phyloP scores from a whole-genome alignment of 495 filamentous ascomycete genomes.

The Daldinia vernicosa region DNA sequence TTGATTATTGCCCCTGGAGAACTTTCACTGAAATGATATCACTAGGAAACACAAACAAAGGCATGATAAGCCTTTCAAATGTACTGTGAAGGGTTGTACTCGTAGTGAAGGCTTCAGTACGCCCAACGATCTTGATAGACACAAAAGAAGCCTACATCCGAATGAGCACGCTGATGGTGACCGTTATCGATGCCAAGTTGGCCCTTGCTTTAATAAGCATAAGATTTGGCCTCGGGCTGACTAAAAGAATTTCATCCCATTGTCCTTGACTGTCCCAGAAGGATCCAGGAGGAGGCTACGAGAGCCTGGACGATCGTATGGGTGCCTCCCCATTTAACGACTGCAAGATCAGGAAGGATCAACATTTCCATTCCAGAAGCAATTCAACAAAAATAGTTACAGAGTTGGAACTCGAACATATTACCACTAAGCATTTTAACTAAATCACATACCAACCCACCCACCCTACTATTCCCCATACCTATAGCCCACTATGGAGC shows the following conservation, averaged over 20 bases:
- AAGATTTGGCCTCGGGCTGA: constrained; percentile 91
- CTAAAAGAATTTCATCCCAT: too few relatives aligned
- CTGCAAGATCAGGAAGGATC: background rate
- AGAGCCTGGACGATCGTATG: background rate
- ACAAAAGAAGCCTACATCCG: constrained; percentile 74
- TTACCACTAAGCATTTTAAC: too few relatives aligned
- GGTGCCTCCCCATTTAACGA: background rate
- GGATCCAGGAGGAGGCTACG: too few relatives aligned
- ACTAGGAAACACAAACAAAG: constrained; percentile 82
- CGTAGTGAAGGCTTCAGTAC: constrained; percentile 78
- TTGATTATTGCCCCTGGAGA: background rate
- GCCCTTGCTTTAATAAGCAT: constrained; percentile 68
- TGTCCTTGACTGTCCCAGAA: too few relatives aligned
- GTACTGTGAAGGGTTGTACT: constrained; percentile 66
- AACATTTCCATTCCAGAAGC: background rate
- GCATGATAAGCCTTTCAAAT: constrained; percentile 78
- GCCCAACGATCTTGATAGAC: constrained; percentile 79
- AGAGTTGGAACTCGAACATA: too few relatives aligned
- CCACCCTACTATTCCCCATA: too few relatives aligned
- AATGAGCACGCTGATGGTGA: constrained; percentile 58
- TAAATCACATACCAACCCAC: too few relatives aligned
- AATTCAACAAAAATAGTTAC: too few relatives aligned
- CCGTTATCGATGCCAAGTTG: constrained; percentile 73
- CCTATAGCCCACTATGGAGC: too few relatives aligned
- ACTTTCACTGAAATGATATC: constrained; percentile 19